Evolutionary conservation across 2,329 filamentous ascomycete species (phyloP), one percentile per base, ranked within the genome.

Genomic region (Endocalyx cinctus): DNA sequence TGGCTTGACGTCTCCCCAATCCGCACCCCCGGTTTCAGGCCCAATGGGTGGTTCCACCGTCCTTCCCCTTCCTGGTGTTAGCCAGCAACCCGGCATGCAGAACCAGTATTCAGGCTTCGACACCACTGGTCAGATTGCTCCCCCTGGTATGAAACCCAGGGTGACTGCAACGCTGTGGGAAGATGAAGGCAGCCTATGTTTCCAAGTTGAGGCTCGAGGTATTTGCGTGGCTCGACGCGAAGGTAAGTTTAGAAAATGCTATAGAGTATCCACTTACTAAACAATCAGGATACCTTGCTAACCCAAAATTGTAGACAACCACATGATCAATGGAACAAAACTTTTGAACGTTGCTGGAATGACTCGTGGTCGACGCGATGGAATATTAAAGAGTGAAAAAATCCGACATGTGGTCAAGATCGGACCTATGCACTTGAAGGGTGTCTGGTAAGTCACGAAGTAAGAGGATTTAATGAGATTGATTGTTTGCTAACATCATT

Each of bases 271-370:
- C 12, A 30, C n/a, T n/a, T n/a, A n/a, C n/a, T n/a, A n/a, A n/a
- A n/a, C n/a, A n/a, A n/a, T n/a, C n/a, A n/a, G n/a, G n/a, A n/a
- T n/a, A n/a, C n/a, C n/a, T n/a, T n/a, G n/a, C n/a, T n/a, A n/a
- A n/a, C n/a, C n/a, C n/a, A n/a, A n/a, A n/a, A n/a, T 8, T 30
- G 26, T 44, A 94, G 90, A 96, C 52, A 97, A 55, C 63, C 87
- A 95, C 65, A 96, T 98, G 87, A 96, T 98, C 62, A 98, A 97
- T 54, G 92, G 92, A 13, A 98, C 92, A 1, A 98, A 97, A 62
- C 70, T 98, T 37, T 68, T 97, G 37, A 98, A 98, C 47, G 92
- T 98, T 33, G 92, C 92, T 31, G 90, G 92, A 10, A 98, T 98
- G 92, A 98, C 92, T 11, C 79, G 92, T 59, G 92, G 92, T 35